Percentiles rank a stretch among this genome's conserved stretches.
phyloP scores from a whole-genome alignment of 2,329 filamentous ascomycete species.

The Aspergillus sojae region DNA sequence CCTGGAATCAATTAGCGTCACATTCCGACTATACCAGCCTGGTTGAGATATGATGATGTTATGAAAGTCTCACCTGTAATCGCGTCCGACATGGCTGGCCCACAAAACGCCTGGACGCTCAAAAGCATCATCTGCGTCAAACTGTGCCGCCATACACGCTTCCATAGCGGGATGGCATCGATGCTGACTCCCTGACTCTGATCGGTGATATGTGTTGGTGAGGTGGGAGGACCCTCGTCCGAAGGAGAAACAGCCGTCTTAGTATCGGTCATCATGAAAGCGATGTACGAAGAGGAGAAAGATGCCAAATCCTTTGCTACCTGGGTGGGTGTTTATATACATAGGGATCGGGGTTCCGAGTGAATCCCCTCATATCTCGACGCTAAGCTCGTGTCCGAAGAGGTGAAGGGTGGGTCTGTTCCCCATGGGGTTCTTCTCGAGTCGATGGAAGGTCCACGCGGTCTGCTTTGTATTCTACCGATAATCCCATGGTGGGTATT shows the following conservation, averaged over 20 bases:
- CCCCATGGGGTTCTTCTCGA: conserved; percentile 4
- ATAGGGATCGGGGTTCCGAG: not conserved
- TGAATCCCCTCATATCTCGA: not conserved
- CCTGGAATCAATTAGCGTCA: conserved; percentile 22
- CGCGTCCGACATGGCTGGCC: conserved; percentile 45
- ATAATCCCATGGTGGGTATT: not conserved
- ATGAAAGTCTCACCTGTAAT: conserved; percentile 36
- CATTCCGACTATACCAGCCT: not conserved
- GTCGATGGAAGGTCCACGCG: conserved; percentile 18
- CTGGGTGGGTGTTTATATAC: not conserved
- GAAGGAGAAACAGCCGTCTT: not conserved
- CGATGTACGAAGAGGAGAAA: not conserved
- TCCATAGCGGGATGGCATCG: conserved; percentile 41
- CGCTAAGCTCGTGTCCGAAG: conserved; percentile 8
- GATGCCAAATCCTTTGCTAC: not conserved
- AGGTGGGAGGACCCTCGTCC: not conserved
- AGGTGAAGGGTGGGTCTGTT: conserved; percentile 2
- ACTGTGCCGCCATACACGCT: conserved; percentile 50
- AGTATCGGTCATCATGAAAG: not conserved
- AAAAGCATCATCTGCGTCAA: conserved; percentile 54
- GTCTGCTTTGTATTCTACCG: too few relatives aligned
- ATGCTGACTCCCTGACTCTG: conserved; percentile 30
- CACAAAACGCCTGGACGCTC: conserved; percentile 51
- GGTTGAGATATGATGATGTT: not conserved
- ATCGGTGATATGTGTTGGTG: not conserved